Conservation (phyloP, 768 basidiomycete species). For the Lactarius hengduanensis region DNA sequence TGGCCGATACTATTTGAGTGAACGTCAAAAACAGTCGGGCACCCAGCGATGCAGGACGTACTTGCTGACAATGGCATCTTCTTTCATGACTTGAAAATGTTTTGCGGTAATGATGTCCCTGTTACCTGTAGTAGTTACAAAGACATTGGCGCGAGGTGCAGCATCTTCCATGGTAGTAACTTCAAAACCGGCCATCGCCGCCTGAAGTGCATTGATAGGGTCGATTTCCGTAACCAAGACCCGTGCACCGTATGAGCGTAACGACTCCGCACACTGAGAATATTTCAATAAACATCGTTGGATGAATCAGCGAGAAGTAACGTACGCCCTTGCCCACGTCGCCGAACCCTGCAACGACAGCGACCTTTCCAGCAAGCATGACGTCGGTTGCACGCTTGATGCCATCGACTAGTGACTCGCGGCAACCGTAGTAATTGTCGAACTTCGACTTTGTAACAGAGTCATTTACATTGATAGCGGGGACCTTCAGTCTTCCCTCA, state of each 20-base stretch:
- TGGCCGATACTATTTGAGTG: conserved; percentile 64
- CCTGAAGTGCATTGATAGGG: conserved; percentile 99
- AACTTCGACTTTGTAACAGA: conserved; percentile 99
- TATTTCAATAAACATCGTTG: not conserved
- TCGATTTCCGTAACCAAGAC: conserved; percentile 98
- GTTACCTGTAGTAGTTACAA: conserved; percentile 99
- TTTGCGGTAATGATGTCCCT: conserved; percentile 92
- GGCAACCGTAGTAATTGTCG: conserved; percentile 98
- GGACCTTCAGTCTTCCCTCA: conserved; percentile 93
- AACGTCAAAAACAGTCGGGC: conserved; percentile 4
- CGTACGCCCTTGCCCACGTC: conserved; percentile 99
- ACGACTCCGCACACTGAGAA: conserved; percentile 88
- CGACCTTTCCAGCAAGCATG: conserved; percentile 99
- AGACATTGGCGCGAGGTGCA: conserved; percentile 83
- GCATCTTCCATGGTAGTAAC: conserved; percentile 99
- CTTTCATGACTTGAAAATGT: conserved; percentile 93
- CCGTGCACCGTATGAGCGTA: conserved; percentile 95
- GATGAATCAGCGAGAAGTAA: conserved; percentile 29
- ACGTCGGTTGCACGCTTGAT: conserved; percentile 99
- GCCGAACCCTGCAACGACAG: conserved; percentile 97
- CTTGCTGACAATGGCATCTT: conserved; percentile 99
- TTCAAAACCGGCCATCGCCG: conserved; percentile 99
- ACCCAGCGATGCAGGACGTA: conserved; percentile 41
- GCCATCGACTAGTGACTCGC: conserved; percentile 98
- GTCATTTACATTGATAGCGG: conserved; percentile 99